Conservation (phyloP, 495 filamentous ascomycete species). For the Podospora bellae-mahoneyi region DNA sequence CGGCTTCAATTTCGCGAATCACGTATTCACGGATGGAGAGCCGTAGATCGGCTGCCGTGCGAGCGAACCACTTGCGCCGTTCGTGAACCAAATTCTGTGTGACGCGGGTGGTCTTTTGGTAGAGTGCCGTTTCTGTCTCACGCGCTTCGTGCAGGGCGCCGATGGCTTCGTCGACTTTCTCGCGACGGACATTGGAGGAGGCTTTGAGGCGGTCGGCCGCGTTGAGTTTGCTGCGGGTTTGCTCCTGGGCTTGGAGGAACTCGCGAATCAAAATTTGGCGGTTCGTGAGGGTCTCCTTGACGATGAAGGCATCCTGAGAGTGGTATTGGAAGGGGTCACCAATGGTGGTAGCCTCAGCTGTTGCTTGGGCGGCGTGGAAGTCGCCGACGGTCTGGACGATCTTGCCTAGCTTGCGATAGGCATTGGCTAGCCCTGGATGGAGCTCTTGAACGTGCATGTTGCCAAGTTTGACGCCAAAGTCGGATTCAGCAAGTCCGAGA, state of each 20-base stretch:
- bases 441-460: constrained; percentile 84
- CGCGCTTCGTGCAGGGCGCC: constrained; percentile 81
- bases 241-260: constrained; percentile 79
- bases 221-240: constrained; percentile 69
- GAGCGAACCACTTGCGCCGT: constrained; percentile 85
- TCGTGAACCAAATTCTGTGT: constrained; percentile 86
- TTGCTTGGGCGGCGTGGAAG: constrained; percentile 95
- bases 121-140: constrained; percentile 70
- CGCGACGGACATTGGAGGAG: constrained; percentile 73
- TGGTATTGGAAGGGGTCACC: constrained; percentile 94
- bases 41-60: constrained; percentile 77
- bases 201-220: constrained; percentile 87
- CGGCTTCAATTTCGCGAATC: constrained; percentile 90
- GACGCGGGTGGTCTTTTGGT: constrained; percentile 78
- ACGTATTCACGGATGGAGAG: constrained; percentile 85
- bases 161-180: constrained; percentile 97
- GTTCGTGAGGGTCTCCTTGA: constrained; percentile 98
- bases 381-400: constrained; percentile 90
- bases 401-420: constrained; percentile 93
- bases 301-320: constrained; percentile 92
- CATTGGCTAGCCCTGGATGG: constrained; percentile 79
- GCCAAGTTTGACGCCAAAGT: constrained; percentile 85
- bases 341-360: constrained; percentile 91
- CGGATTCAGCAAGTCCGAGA: constrained; percentile 86
- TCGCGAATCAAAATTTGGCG: constrained; percentile 97